Base-by-base conservation (phyloP, 1,139 yeast species). In the Hansenula anomala region DNA sequence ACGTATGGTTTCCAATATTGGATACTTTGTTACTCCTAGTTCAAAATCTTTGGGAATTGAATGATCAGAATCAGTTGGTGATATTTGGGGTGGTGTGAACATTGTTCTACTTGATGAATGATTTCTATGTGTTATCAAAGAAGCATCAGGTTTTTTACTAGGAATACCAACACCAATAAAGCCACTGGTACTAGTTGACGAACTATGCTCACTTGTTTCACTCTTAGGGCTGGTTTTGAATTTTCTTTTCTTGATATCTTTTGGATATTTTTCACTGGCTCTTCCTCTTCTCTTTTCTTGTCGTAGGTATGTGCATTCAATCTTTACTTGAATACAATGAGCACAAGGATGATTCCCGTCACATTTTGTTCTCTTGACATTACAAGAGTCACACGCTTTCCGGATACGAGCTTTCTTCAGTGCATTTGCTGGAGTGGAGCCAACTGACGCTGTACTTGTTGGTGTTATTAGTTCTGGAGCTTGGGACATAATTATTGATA, bases 371-470 rank as follows among this genome's bases (percentile, higher is more conserved):
- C 71, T 53, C 32, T 62, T 57, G 33, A 58, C 56, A 43, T 66
- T 65, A 49, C 72, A 67, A 24, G 58, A 57, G 44, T 67, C 72
- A 42, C 72, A 67, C 1, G 71, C 71, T 27, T 69, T 49, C 20
- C 55, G 46, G 13, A 56, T 54, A 10, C 59, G 46, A 4, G 39
- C 38, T 38, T 49, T 51, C 37, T 45, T 51, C 11, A 20, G 13
- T 27, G 13, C 13, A 23, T 6, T 7, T 20, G 23, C n/a, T n/a
- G n/a, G n/a, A n/a, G n/a, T n/a, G n/a, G n/a, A n/a, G n/a, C n/a
- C n/a, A n/a, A n/a, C n/a, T n/a, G n/a, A n/a, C n/a, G n/a, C n/a
- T n/a, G n/a, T n/a, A n/a, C n/a, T n/a, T n/a, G n/a, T n/a, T n/a
- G n/a, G n/a, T n/a, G n/a, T n/a, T n/a, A n/a, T n/a, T n/a, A n/a